Evolutionary conservation across 169 alveolate species (phyloP).

Genomic region (Plasmodium malariae): DNA sequence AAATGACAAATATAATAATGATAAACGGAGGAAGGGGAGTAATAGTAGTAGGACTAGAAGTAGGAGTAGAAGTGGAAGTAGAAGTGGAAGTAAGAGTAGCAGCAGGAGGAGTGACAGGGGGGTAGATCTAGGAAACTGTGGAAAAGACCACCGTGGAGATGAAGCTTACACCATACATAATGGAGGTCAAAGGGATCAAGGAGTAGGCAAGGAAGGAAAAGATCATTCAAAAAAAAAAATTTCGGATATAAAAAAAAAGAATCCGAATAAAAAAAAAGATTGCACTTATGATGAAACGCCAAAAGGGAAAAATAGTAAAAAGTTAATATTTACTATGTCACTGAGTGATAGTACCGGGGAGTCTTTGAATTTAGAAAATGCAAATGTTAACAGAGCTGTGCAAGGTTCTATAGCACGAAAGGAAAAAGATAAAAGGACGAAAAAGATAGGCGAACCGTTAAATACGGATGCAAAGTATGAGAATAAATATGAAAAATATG

Average conservation of each 20-base stretch:
- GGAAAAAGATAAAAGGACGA: neutral
- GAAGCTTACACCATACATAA: no score
- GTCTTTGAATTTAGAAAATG: neutral
- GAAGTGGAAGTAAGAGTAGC: no score
- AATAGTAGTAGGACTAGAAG: no score
- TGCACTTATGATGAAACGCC: neutral
- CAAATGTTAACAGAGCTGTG: neutral
- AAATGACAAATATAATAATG: no score
- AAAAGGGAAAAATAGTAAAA: conserved; percentile 11
- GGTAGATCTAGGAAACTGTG: no score
- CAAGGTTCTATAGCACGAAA: neutral
- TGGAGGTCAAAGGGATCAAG: neutral
- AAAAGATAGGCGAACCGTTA: neutral
- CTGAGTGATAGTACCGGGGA: conserved; percentile 17
- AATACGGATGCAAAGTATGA: neutral
- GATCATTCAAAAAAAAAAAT: neutral
- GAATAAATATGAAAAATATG: neutral
- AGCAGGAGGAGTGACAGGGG: no score
- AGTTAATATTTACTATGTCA: conserved; percentile 45
- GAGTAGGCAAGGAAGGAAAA: neutral
- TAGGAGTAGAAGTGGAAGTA: no score
- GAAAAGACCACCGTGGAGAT: no score
- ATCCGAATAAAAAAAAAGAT: neutral
- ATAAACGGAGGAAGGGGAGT: no score
- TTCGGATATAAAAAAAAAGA: neutral